Evolutionary conservation across 768 basidiomycete genomes (phyloP), one percentile per base, ranked within the genome.

Genomic region (Asterophora parasitica): DNA sequence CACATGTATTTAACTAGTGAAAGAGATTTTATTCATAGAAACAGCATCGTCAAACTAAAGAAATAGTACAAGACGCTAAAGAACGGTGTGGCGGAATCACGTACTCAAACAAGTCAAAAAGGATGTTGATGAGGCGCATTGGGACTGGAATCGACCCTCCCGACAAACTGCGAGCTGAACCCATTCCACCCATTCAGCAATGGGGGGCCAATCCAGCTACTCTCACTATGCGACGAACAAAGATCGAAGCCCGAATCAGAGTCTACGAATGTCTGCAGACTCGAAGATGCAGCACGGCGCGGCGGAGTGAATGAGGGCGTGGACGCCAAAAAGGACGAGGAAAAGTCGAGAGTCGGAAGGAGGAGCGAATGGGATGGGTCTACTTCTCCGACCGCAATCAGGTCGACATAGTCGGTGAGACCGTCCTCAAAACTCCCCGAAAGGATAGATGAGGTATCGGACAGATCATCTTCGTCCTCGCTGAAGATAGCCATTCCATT

Each of bases 301-400:
- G 32, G 34, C 3, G 50, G 54, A 8, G 57, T 48, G 5, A 49
- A 50, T 17, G 40, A 38, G 30, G 48, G 51, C 12, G 51, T 54
- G 12, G 50, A 35, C 10, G 39, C 62, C 34, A 65, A 48, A 60
- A 75, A 77, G 7, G 72, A 65, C 4, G 81, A 75, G 0, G 85
- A 85, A 53, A 87, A 76, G 61, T 89, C 86, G 44, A 90, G 73
- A 1, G 80, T 85, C 4, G 89, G 88, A n/a, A 91, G 67, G 9
- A 92, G 65, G 49, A 93, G 78, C 2, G 87, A 86, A 15, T 77
- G 69, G 3, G 85, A 69, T 9, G 83, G 78, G 57, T 88, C 83
- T 17, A 75, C 66, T 19, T 58, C 52, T 39, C 58, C 51, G 7
- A 51, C 50, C 2, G 51, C 30, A 35, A 51, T 53, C 7, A 55